These are phyloP conservation scores for Eucalyptus virginea DNA, from an alignment of 345 rosid genomes.

Conservation along the genomic window DNA sequence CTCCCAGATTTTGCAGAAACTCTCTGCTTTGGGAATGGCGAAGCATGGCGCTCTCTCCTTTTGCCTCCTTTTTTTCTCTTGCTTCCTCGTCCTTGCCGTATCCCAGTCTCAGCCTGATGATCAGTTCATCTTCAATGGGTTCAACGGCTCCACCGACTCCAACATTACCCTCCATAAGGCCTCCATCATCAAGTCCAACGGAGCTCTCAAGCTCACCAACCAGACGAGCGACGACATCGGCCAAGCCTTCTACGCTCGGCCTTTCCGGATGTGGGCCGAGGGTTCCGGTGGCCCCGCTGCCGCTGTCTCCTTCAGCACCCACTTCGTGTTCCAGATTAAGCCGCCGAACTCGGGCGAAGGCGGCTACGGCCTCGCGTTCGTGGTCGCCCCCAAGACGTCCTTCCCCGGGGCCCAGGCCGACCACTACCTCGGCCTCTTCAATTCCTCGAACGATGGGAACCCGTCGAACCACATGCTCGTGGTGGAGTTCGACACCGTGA, in stretches of 20 bases:
- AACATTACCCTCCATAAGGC: not conserved
- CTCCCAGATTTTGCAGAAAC: not conserved
- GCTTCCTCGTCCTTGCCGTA: not conserved
- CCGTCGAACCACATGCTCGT: slow-evolving; percentile 30
- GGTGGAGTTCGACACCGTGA: slow-evolving; percentile 53
- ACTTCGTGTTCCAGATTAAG: slow-evolving; percentile 33
- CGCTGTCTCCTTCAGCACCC: slow-evolving; percentile 26
- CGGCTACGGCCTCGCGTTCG: slow-evolving; percentile 51
- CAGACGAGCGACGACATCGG: slow-evolving; percentile 8
- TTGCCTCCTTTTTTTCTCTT: not conserved
- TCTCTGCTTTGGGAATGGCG: not conserved
- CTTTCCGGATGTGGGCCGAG: slow-evolving; percentile 6
- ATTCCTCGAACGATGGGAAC: not conserved
- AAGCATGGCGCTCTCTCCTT: not conserved
- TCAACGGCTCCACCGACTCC: not conserved
- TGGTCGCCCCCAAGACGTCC: slow-evolving; percentile 17
- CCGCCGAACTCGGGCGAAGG: slow-evolving; percentile 12
- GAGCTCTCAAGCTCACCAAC: slow-evolving; percentile 41
- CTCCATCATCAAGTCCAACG: slow-evolving; percentile 12
- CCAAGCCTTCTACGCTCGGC: slow-evolving; percentile 27
- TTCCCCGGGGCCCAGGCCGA: slow-evolving; percentile 13
- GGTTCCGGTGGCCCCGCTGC: not conserved
- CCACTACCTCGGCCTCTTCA: slow-evolving; percentile 44
- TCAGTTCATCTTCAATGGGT: slow-evolving; percentile 29
- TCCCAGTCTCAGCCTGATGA: not conserved